A percentile compares a stretch with the other conserved stretches of the same genome.
phyloP scores from a whole-genome alignment of 2,329 filamentous ascomycete species.

The Cercospora zeae-maydis region DNA sequence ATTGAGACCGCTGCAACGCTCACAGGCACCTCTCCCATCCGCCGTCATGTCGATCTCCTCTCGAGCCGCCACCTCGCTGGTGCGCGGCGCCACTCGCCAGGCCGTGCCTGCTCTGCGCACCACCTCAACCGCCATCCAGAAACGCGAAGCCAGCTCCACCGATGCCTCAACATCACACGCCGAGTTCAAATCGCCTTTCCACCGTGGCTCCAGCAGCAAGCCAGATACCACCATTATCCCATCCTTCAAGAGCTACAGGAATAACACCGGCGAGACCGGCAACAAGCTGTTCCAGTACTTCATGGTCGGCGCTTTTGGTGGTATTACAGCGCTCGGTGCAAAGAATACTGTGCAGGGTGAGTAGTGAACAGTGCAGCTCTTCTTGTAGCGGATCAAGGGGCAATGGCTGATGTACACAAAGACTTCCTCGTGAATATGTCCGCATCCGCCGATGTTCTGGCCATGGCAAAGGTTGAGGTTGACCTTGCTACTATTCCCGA shows the following conservation, averaged over 20 bases:
- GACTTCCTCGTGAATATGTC: conserved; percentile 99
- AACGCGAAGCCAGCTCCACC: conserved; percentile 36
- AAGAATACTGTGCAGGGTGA: conserved; percentile 98
- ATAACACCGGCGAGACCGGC: conserved; percentile 60
- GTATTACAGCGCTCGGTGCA: conserved; percentile 85
- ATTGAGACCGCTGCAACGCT: conserved; percentile 22
- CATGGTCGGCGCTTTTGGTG: conserved; percentile 94
- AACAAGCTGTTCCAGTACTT: conserved; percentile 96
- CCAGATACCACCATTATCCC: conserved; percentile 69
- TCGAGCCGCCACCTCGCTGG: conserved; percentile 45
- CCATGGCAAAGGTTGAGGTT: conserved; percentile 99
- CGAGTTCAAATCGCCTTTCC: conserved; percentile 56
- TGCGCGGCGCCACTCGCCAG: conserved; percentile 47
- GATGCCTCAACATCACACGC: conserved; percentile 40
- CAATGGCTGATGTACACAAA: conserved; percentile 43
- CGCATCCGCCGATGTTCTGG: conserved; percentile 94
- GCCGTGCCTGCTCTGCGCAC: conserved; percentile 47
- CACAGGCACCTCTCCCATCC: conserved; percentile 27
- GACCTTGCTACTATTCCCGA: conserved; percentile 89
- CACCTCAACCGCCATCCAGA: conserved; percentile 42
- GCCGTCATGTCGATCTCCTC: conserved; percentile 50
- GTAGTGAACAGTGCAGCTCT: conserved; percentile 32
- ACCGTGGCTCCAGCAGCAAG: conserved; percentile 36
- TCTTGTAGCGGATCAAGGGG: neutral
- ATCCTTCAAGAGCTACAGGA: conserved; percentile 83